Percentiles rank a stretch among this genome's conserved stretches.
Conservation (phyloP, 1,284 basidiomycete species). For the Agaricales sp. region DNA sequence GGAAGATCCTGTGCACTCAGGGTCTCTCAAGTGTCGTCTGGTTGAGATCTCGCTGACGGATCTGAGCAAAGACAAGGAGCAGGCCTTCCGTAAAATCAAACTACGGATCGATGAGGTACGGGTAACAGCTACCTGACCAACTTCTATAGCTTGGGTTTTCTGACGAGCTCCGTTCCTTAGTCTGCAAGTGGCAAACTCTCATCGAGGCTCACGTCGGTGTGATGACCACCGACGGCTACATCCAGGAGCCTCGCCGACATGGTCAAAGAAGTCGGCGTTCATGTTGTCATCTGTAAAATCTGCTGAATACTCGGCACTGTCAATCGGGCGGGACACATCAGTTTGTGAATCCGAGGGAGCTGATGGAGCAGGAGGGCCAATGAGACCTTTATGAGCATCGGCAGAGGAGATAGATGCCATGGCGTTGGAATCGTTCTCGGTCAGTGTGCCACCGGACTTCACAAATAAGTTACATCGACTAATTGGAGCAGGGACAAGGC, state of each 20-base stretch:
- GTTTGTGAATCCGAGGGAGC: no score
- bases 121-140: conserved; percentile 99
- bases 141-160: conserved; percentile 99
- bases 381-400: no score
- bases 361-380: no score
- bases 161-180: conserved; percentile 99
- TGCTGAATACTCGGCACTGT: conserved; percentile 55
- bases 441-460: neutral
- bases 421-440: no score
- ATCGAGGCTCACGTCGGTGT: conserved; percentile 99
- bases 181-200: conserved; percentile 99
- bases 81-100: conserved; percentile 99
- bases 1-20: no score
- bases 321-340: conserved; percentile 16
- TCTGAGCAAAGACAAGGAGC: conserved; percentile 99
- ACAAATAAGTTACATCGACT: conserved; percentile 3
- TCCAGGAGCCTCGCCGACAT: conserved; percentile 26
- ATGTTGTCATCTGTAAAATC: conserved; percentile 70
- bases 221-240: conserved; percentile 99
- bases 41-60: conserved; percentile 96
- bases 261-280: conserved; percentile 51
- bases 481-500: conserved; percentile 13
- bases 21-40: conserved; percentile 96
- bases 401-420: no score
- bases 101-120: conserved; percentile 94